Evolutionary conservation across 2,329 filamentous ascomycete species (phyloP).

Genomic region (Lachnellula willkommii): DNA sequence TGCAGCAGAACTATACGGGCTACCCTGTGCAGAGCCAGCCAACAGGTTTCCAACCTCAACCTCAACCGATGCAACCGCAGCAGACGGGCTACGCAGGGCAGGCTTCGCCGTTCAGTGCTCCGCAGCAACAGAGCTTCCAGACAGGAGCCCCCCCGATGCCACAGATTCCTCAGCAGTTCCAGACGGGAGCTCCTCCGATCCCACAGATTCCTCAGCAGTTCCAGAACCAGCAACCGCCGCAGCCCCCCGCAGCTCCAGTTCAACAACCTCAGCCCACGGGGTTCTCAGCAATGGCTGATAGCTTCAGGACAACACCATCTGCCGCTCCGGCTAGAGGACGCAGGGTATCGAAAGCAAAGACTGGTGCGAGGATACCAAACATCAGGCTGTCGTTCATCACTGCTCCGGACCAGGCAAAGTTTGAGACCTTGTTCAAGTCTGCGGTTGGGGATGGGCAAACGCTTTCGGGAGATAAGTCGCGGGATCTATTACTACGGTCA

Average conservation of each 20-base stretch:
- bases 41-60: conserved; percentile 49
- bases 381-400: conserved; percentile 95
- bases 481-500: conserved; percentile 81
- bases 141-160: conserved; percentile 31
- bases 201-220: conserved; percentile 32
- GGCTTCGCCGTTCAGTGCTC: conserved; percentile 32
- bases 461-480: conserved; percentile 87
- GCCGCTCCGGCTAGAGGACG: conserved; percentile 40
- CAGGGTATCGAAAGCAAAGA: conserved; percentile 48
- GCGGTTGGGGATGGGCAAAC: conserved; percentile 80
- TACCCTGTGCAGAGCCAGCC: conserved; percentile 30
- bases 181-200: conserved; percentile 19
- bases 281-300: conserved; percentile 62
- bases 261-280: conserved; percentile 63
- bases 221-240: conserved; percentile 42
- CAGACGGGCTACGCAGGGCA: conserved; percentile 56
- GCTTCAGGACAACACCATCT: conserved; percentile 50
- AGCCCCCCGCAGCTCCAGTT: conserved; percentile 51
- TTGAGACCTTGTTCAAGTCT: conserved; percentile 95
- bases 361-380: conserved; percentile 76
- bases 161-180: conserved; percentile 31
- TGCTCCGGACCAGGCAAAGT: conserved; percentile 89
- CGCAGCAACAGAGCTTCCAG: conserved; percentile 39
- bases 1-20: conserved; percentile 30
- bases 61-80: conserved; percentile 41